These are phyloP conservation scores for Trichophyton mentagrophytes DNA, from an alignment of 2,329 filamentous ascomycete genomes.

Conservation along the genomic window DNA sequence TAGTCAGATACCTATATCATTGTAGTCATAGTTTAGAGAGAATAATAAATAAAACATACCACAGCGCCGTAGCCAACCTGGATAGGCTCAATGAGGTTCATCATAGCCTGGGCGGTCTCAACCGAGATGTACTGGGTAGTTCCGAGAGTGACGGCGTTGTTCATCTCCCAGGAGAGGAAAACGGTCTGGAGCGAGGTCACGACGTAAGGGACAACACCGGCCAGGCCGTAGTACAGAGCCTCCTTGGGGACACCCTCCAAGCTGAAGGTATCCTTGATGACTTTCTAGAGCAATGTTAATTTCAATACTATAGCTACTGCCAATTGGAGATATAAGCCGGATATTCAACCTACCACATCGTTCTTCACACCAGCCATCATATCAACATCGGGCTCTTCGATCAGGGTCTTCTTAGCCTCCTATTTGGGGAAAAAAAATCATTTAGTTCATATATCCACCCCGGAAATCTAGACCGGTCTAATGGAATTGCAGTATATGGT, in stretches of 20 bases:
- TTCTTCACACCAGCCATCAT: slow-evolving; percentile 41
- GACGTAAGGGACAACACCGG: slow-evolving; percentile 73
- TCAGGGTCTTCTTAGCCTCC: background rate
- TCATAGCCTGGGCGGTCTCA: slow-evolving; percentile 56
- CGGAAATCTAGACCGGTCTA: background rate
- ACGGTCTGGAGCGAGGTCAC: slow-evolving; percentile 72
- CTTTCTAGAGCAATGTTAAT: slow-evolving; percentile 35
- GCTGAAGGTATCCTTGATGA: slow-evolving; percentile 57
- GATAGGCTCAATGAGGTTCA: slow-evolving; percentile 68
- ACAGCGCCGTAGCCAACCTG: slow-evolving; percentile 87
- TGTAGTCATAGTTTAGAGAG: background rate
- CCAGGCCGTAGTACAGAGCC: slow-evolving; percentile 55
- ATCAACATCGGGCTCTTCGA: slow-evolving; percentile 32
- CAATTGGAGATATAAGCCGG: too few species aligned
- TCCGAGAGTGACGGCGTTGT: slow-evolving; percentile 50
- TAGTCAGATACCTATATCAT: background rate
- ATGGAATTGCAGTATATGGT: background rate
- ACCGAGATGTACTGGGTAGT: slow-evolving; percentile 53
- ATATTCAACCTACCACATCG: slow-evolving; percentile 43
- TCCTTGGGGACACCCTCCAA: slow-evolving; percentile 53
- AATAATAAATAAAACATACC: slow-evolving; percentile 37
- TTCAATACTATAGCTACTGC: background rate
- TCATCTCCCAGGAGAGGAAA: slow-evolving; percentile 71
- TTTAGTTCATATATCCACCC: background rate
- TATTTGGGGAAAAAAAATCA: background rate